phyloP scores from a whole-genome alignment of 176 grass and related monocot genomes.

The Aegilops speltoides region DNA sequence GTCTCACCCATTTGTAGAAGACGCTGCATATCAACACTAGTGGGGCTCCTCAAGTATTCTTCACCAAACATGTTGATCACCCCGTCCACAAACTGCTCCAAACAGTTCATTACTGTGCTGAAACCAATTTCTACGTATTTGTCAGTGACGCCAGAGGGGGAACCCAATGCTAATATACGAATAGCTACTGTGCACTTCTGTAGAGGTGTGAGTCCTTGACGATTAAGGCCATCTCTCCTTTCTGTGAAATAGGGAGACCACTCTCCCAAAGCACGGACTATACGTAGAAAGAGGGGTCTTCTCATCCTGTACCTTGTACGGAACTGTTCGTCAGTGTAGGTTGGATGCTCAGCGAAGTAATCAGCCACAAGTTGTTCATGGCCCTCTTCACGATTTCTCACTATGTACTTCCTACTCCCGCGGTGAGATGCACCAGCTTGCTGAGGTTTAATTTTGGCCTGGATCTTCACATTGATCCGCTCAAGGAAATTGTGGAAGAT shows the following conservation, averaged over 20 bases:
- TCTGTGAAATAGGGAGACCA: slow-evolving; percentile 45
- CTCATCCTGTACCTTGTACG: slow-evolving; percentile 32
- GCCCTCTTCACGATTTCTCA: slow-evolving; percentile 37
- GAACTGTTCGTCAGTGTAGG: slow-evolving; percentile 12
- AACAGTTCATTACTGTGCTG: slow-evolving; percentile 31
- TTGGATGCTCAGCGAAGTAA: slow-evolving; percentile 39
- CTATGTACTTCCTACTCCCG: slow-evolving; percentile 15
- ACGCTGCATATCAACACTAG: slow-evolving; percentile 5
- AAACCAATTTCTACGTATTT: slow-evolving; percentile 43
- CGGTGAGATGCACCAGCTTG: slow-evolving; percentile 13
- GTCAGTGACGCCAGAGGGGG: neutral
- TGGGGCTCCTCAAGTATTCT: slow-evolving; percentile 35
- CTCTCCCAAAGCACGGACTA: slow-evolving; percentile 26
- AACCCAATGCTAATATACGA: slow-evolving; percentile 30
- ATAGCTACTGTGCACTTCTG: slow-evolving; percentile 45
- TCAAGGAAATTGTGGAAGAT: slow-evolving; percentile 40
- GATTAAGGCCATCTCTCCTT: slow-evolving; percentile 26
- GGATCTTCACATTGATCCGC: slow-evolving; percentile 28
- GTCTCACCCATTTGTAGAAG: slow-evolving; percentile 19
- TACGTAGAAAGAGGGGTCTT: slow-evolving; percentile 29
- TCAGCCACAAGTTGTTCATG: slow-evolving; percentile 24
- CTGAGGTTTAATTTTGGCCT: slow-evolving; percentile 28
- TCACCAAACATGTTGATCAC: slow-evolving; percentile 35
- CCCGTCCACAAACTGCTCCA: slow-evolving; percentile 28
- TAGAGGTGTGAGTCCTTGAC: slow-evolving; percentile 34